Base-by-base conservation (phyloP, 352 stramenopile genomes). In the Pythium dissimile region DNA sequence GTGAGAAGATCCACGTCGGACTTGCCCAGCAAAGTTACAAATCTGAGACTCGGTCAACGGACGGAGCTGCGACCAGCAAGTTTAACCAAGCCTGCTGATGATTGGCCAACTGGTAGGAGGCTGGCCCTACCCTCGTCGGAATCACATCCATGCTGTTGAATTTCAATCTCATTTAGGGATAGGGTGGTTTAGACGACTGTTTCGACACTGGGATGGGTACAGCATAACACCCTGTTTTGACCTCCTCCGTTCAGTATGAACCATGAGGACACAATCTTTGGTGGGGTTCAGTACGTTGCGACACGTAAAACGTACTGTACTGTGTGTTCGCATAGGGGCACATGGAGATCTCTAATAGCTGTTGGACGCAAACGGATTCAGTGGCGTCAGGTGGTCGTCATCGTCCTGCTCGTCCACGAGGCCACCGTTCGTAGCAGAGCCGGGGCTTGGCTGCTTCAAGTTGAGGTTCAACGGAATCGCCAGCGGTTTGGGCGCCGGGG, bases 351-450 rank as follows among this genome's bases (percentile, higher is more conserved):
- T 58, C 47, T 58, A 67, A 28, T 62, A 62, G 24, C 52, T 53
- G 46, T 52, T 54, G 46, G 67, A 59, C 13, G 77, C 71, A 53
- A 91, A 91, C 45, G 81, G 81, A 50, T 91, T 91, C 20, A 91
- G 62, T 27, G 76, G 70, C 18, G 59, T 69, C 27, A 52, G 45
- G 26, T 71, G 59, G 18, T 80, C 66, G 15, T 84, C 81, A 4
- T 89, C 77, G 21, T 90, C 82, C 8, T 71, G 66, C 15, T 74
- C 64, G 12, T 73, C 62, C 18, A 66, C 70, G n/a, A 65, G 59
- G 23, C 28, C 66, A 44, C 63, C 64, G 16, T 54, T 54, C 0
- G 38, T 64, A 15, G 26, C 65, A 13, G 66, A 75, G 24, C 35
- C 39, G 16, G 61, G 67, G 11, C 54, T 54, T 18, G 60, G 59